phyloP scores from a whole-genome alignment of 352 stramenopile species.

The Pythium rhizo-oryzae region DNA sequence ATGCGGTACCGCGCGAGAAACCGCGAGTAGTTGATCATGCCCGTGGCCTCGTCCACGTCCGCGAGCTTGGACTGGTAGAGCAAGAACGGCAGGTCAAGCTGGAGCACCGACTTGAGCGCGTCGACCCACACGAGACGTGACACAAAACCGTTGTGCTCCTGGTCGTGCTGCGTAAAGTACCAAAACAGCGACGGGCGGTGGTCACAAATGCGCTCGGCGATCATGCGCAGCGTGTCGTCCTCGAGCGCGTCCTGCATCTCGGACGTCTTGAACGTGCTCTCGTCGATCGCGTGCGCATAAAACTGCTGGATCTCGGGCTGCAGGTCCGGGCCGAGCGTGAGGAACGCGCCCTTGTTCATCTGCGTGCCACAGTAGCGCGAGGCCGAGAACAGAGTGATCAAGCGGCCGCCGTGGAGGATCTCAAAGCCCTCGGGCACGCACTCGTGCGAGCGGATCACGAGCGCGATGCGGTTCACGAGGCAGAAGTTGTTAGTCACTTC shows the following conservation, averaged over 20 bases:
- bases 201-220: conserved; percentile 93
- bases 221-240: conserved; percentile 92
- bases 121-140: conserved; percentile 90
- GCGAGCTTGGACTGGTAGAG: conserved; percentile 90
- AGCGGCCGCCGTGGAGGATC: conserved; percentile 83
- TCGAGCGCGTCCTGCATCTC: conserved; percentile 84
- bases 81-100: conserved; percentile 91
- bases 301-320: conserved; percentile 95
- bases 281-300: conserved; percentile 88
- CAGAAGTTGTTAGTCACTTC: conserved; percentile 95
- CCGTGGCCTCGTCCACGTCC: conserved; percentile 75
- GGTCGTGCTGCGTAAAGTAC: conserved; percentile 94
- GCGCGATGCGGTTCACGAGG: conserved; percentile 90
- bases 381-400: conserved; percentile 93
- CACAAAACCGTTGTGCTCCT: conserved; percentile 87
- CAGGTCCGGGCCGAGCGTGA: conserved; percentile 89
- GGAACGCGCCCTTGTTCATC: conserved; percentile 93
- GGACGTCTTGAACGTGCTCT: conserved; percentile 73
- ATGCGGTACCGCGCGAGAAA: conserved; percentile 95
- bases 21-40: conserved; percentile 92
- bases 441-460: conserved; percentile 95
- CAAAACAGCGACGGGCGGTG: conserved; percentile 92
- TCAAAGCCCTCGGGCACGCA: conserved; percentile 93
- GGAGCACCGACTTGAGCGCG: conserved; percentile 90
- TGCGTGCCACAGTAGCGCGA: conserved; percentile 92